These are phyloP conservation scores for Fusarium camptoceras DNA, from an alignment of 2,329 filamentous ascomycete genomes.

Conservation along the genomic window DNA sequence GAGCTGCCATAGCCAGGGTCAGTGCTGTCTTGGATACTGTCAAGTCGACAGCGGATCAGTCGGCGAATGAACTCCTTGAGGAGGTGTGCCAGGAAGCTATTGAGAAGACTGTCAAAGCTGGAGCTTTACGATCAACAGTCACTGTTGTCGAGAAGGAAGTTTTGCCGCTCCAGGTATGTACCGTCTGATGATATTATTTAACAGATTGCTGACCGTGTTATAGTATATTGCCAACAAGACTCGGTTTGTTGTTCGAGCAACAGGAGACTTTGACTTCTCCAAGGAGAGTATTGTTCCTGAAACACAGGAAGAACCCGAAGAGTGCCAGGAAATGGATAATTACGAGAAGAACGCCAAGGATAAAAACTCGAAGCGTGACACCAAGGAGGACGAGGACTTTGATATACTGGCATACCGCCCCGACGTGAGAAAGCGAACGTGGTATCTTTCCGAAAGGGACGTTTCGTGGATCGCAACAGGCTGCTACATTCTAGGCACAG, in stretches of 20 bases:
- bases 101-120: slow-evolving; percentile 58
- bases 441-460: slow-evolving; percentile 69
- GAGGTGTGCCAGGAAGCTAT: slow-evolving; percentile 57
- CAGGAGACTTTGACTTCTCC: slow-evolving; percentile 66
- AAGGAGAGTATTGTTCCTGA: slow-evolving; percentile 10
- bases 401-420: slow-evolving; percentile 61
- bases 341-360: slow-evolving; percentile 35
- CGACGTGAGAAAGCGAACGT: slow-evolving; percentile 61
- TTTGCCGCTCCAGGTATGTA: slow-evolving; percentile 63
- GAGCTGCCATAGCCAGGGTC: slow-evolving; percentile 71
- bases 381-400: slow-evolving; percentile 39
- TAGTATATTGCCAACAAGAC: slow-evolving; percentile 65
- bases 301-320: slow-evolving; percentile 3
- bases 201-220: slow-evolving; percentile 9
- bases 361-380: not conserved
- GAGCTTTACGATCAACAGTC: slow-evolving; percentile 58
- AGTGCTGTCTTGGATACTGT: slow-evolving; percentile 65
- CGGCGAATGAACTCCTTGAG: slow-evolving; percentile 53
- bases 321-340: slow-evolving; percentile 32
- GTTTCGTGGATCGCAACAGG: slow-evolving; percentile 67
- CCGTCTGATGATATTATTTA: rapidly evolving
- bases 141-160: slow-evolving; percentile 64
- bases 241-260: slow-evolving; percentile 68
- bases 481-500: slow-evolving; percentile 71
- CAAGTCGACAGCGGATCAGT: slow-evolving; percentile 59